These are phyloP conservation scores for Colletotrichum liriopes DNA, from an alignment of 2,329 filamentous ascomycete genomes.

Conservation along the genomic window DNA sequence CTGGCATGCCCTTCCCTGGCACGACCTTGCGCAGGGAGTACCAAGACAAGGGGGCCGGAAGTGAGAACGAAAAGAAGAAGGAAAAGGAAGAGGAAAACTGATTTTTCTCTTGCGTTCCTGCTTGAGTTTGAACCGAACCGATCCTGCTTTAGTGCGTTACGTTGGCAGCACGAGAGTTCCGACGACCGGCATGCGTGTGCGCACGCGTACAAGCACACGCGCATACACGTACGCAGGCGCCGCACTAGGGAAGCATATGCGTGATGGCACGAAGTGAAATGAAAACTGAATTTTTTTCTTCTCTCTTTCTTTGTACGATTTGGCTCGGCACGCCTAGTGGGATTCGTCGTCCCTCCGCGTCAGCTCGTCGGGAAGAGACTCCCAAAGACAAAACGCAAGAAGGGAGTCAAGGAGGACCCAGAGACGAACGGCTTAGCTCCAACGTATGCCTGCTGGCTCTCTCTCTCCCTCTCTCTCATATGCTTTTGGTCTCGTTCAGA, in stretches of 20 bases:
- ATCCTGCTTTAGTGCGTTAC: neutral
- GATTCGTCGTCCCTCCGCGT: conserved; percentile 8
- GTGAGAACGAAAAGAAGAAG: neutral
- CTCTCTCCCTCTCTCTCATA: neutral
- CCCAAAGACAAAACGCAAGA: neutral
- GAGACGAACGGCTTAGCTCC: neutral
- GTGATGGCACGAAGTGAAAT: no score
- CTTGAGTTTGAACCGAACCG: neutral
- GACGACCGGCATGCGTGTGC: neutral
- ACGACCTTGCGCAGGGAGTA: neutral
- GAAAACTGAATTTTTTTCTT: no score
- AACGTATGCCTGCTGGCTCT: neutral
- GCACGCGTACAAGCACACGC: neutral
- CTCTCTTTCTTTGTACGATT: neutral
- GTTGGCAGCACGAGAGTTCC: conserved; percentile 23
- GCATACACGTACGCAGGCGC: neutral
- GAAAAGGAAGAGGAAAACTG: neutral
- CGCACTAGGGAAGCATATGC: neutral
- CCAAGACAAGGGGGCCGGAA: neutral
- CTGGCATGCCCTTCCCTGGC: neutral
- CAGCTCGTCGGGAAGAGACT: neutral
- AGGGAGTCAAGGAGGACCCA: neutral
- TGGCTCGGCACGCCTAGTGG: neutral
- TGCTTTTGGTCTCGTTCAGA: neutral
- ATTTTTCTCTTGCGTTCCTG: neutral